These are phyloP conservation scores for Alectoria sarmentosa DNA, from an alignment of 495 filamentous ascomycete genomes.

Conservation along the genomic window DNA sequence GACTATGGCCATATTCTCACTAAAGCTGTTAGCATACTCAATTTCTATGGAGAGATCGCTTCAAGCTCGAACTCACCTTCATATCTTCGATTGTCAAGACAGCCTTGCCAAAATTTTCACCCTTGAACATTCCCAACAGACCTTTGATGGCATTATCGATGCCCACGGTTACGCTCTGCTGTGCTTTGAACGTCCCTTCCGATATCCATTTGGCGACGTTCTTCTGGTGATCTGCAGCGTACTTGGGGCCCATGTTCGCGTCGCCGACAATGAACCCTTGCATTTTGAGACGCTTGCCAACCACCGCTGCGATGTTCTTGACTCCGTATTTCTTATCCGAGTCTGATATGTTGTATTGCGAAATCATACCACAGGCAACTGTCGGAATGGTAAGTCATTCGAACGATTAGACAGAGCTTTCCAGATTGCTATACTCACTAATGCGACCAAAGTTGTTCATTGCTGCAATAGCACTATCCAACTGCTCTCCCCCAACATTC, in stretches of 20 bases:
- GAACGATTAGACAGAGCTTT: not conserved
- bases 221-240: conserved; percentile 70
- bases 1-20: not conserved
- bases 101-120: conserved; percentile 91
- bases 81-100: conserved; percentile 56
- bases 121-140: conserved; percentile 77
- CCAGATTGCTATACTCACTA: conserved; percentile 46
- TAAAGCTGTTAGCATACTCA: not conserved
- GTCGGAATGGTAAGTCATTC: conserved; percentile 11
- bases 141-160: conserved; percentile 79
- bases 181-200: conserved; percentile 71
- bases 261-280: conserved; percentile 76
- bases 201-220: conserved; percentile 77
- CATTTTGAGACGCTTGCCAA: conserved; percentile 52
- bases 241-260: conserved; percentile 59
- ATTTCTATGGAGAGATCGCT: not conserved
- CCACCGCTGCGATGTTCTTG: conserved; percentile 53
- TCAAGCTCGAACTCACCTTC: conserved; percentile 1
- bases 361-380: conserved; percentile 63
- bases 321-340: conserved; percentile 56
- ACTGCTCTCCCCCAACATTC: conserved; percentile 85
- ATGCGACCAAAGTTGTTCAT: conserved; percentile 70
- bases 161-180: conserved; percentile 63
- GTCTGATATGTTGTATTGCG: conserved; percentile 62
- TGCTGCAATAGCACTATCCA: conserved; percentile 65